Percentiles rank a stretch among this genome's conserved stretches.
Conservation (phyloP, 768 basidiomycete species). For the Dioszegia hungarica region DNA sequence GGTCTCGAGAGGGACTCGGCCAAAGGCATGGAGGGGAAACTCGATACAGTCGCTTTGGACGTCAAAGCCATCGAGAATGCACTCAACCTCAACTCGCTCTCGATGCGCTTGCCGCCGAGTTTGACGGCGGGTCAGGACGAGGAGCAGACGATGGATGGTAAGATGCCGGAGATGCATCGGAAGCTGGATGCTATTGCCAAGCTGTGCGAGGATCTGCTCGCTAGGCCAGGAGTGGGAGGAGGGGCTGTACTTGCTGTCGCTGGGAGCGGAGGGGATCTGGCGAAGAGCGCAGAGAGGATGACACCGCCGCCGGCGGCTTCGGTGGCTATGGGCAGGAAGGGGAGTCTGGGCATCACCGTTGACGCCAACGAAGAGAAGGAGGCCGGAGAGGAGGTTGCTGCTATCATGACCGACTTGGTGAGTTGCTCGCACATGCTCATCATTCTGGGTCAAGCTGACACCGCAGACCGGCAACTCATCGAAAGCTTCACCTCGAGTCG, state of each 20-base stretch:
- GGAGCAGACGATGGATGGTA: background rate
- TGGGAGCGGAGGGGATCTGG: background rate
- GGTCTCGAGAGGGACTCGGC: background rate
- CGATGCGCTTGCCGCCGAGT: background rate
- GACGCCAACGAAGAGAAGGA: constrained; percentile 27
- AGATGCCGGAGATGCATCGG: constrained; percentile 22
- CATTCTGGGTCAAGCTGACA: background rate
- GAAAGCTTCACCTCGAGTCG: constrained; percentile 28
- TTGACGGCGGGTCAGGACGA: background rate
- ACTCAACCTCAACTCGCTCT: constrained; percentile 25
- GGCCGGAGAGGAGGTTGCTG: constrained; percentile 39
- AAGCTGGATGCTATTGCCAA: constrained; percentile 39
- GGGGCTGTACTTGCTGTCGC: background rate
- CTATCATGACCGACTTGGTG: constrained; percentile 41
- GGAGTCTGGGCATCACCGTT: constrained; percentile 3
- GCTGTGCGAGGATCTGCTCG: constrained; percentile 33
- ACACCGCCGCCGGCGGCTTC: background rate
- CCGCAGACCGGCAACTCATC: constrained; percentile 29
- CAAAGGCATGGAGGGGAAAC: constrained; percentile 18
- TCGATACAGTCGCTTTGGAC: constrained; percentile 29
- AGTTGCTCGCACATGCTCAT: constrained; percentile 8
- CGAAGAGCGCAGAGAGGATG: background rate
- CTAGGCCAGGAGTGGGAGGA: background rate
- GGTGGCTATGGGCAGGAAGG: constrained; percentile 1
- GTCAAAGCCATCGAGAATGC: constrained; percentile 39